Evolutionary conservation across 441 rosid genomes (phyloP).

Genomic region (Euphorbia schlechtendalii): DNA sequence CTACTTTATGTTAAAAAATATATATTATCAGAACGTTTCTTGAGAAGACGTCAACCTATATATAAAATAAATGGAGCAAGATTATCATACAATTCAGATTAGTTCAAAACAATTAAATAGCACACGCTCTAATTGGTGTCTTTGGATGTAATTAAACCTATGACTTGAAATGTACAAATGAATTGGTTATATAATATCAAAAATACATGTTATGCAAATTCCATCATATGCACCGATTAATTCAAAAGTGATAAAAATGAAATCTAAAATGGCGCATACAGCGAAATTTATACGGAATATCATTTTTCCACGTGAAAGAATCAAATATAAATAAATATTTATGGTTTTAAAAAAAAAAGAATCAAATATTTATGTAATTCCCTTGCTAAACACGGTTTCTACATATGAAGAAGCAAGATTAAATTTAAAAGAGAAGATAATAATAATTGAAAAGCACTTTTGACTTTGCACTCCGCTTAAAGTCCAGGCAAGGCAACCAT

Average conservation of each 20-base stretch:
- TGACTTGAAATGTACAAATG: too few species aligned
- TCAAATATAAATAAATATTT: too few species aligned
- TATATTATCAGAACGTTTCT: neutral
- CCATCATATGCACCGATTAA: too few species aligned
- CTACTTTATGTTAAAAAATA: neutral
- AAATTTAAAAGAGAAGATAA: neutral
- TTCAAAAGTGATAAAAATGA: too few species aligned
- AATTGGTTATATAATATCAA: too few species aligned
- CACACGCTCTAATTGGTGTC: neutral
- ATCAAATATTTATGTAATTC: too few species aligned
- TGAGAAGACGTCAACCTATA: neutral
- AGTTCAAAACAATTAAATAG: neutral
- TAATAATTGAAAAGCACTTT: slow-evolving; percentile 7
- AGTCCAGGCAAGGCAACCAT: neutral
- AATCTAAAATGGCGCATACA: too few species aligned
- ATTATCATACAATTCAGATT: neutral
- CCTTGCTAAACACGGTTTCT: neutral
- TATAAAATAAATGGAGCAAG: neutral
- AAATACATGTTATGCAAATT: too few species aligned
- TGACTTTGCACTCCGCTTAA: slow-evolving; percentile 5
- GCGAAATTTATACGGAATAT: too few species aligned
- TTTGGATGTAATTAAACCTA: neutral
- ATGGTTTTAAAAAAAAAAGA: too few species aligned
- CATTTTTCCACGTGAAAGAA: too few species aligned
- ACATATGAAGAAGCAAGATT: neutral